A percentile compares a stretch with the other conserved stretches of the same genome.
These are phyloP conservation scores for Medicago truncatula DNA, from an alignment of 306 rosid genomes.

Conservation along the genomic window MtrunA17r5.0-ANR NC_053048.1:34824001-34824500, in stretches of 20 bases:
- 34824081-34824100: slow-evolving; percentile 40
- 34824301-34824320: slow-evolving; percentile 65
- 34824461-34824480: background rate
- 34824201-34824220: slow-evolving; percentile 69
- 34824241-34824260: slow-evolving; percentile 48
- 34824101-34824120: slow-evolving; percentile 51
- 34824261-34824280: slow-evolving; percentile 34
- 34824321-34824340: slow-evolving; percentile 56
- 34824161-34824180: slow-evolving; percentile 66
- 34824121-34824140: slow-evolving; percentile 57
- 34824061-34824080: slow-evolving; percentile 55
- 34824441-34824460: too few relatives aligned
- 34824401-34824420: slow-evolving; percentile 13
- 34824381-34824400: slow-evolving; percentile 59
- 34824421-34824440: slow-evolving; percentile 2
- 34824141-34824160: slow-evolving; percentile 43
- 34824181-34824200: slow-evolving; percentile 67
- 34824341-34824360: slow-evolving; percentile 48
- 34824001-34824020: slow-evolving; percentile 80
- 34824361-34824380: slow-evolving; percentile 50
- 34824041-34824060: slow-evolving; percentile 67
- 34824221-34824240: slow-evolving; percentile 50
- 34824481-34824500: slow-evolving; percentile 31
- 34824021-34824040: slow-evolving; percentile 71
- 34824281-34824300: slow-evolving; percentile 46